Base-by-base conservation (phyloP, 2,329 filamentous ascomycete genomes). In the Neoarthrinium moseri region DNA sequence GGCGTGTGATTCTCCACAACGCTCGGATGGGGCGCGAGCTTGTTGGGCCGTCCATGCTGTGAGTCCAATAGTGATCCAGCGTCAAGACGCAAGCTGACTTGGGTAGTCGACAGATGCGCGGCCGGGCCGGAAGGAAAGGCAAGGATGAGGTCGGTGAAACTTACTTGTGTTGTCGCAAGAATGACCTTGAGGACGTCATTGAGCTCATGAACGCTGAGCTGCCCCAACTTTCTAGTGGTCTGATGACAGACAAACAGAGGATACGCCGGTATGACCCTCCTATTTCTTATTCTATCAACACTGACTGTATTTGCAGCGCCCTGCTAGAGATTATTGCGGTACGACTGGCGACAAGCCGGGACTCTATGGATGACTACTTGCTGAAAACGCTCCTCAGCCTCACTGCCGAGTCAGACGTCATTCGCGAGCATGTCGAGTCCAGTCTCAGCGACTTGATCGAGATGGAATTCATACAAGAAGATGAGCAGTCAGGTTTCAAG, bases 131-230 rank as follows among this genome's bases (percentile, higher is more conserved):
- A 6, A 78, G 87, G 44, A 90, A 90, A 64, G 87, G 87, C 39
- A 91, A 89, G 58, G 86, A 89, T 45, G 84, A 87, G 41, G 70
- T 87, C 37, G 87, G 87, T 2, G 87, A 91, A 66, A 91, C 86
- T 2, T 91, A 87, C 60, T 69, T 91, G 1, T 90, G 87, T 59
- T 91, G 87, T 57, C 78, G 82, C 23, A 78, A 82, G 56, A 65
- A 72, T 8, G 87, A 91, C 54, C 64, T 91, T 12, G 83, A 88
- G 57, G 79, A 79, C 13, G 84, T 90, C 4, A 74, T 86, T 24
- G 80, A 86, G 46, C 69, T 91, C 30, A 80, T 91, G 72, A 79
- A 87, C 57, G 83, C 86, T 2, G 85, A 90, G 44, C 73, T 90
- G 52, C 87, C 87, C 1, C 73, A 77, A 8, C 77, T 91, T 24